Conservation (phyloP, 352 stramenopile genomes). For the Phytopythium mirpurense region DNA sequence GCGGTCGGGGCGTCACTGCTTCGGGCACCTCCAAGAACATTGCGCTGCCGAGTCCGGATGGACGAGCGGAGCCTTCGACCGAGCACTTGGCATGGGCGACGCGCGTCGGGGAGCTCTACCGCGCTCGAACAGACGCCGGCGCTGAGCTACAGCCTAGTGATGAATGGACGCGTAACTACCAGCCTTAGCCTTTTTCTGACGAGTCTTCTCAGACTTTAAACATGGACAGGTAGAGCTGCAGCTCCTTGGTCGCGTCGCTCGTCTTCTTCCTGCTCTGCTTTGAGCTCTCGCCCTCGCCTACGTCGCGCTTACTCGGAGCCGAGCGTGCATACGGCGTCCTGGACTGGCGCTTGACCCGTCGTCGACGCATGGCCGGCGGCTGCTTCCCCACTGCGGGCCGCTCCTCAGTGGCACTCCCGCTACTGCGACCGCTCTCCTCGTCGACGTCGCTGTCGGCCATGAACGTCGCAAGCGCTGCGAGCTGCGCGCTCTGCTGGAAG, state of each 20-base stretch:
- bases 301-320: background rate
- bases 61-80: slow-evolving; percentile 16
- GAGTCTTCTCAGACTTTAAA: slow-evolving; percentile 39
- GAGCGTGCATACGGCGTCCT: slow-evolving; percentile 22
- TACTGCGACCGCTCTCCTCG: slow-evolving; percentile 8
- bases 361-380: background rate
- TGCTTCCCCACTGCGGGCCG: slow-evolving; percentile 9
- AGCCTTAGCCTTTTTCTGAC: too few relatives aligned
- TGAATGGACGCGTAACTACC: background rate
- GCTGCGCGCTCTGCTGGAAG: slow-evolving; percentile 61
- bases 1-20: background rate
- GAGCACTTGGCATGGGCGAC: slow-evolving; percentile 55
- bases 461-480: slow-evolving; percentile 72
- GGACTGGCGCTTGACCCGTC: slow-evolving; percentile 5
- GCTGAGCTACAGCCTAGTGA: slow-evolving; percentile 1
- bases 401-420: slow-evolving; percentile 1
- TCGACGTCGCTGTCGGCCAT: slow-evolving; percentile 57
- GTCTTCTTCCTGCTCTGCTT: slow-evolving; percentile 9
- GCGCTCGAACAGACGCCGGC: slow-evolving; percentile 12
- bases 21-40: too few relatives aligned
- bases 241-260: slow-evolving; percentile 29
- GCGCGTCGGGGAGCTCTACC: slow-evolving; percentile 51
- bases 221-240: slow-evolving; percentile 54
- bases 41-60: background rate
- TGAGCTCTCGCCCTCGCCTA: background rate